Evolutionary conservation across 331 rosid genomes (phyloP), one percentile per base, ranked within the genome.

Genomic region (Saraca asoca): DNA sequence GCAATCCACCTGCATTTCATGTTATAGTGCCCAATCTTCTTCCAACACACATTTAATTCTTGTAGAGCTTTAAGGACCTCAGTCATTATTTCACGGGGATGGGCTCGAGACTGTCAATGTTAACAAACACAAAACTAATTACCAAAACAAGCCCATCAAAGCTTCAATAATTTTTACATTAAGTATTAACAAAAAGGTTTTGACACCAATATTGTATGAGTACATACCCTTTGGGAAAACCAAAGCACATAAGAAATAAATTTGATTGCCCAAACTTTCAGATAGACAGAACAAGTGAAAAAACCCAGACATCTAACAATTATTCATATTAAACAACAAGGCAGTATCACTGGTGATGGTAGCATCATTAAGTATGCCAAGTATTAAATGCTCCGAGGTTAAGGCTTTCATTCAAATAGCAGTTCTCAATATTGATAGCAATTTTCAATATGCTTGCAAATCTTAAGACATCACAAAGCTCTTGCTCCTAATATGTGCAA

Each of bases 51-150:
- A 66, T 64, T 88, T 64, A 93, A 68, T 77, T 77, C 97, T 81
- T 87, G 96, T 67, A 94, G 79, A 62, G 97, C 97, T 71, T 90
- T 90, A 29, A 94, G 95, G 64, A 93, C 98, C 83, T 93, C 93
- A 0, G 80, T 77, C 97, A 93, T 93, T 80, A 93, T 84, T 74
- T 90, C 98, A 29, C 97, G 91, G 16, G 98, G 95, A 69, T 84
- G 89, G 38, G 97, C 94, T 64, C 87, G 82, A 20, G 95, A 88
- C 97, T 93, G 76, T 58, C 64, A 76, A 66, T 67, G 24, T 68
- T 50, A 71, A 60, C 68, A 44, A 69, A 71, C 49, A 72, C 64
- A 41, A n/a, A 45, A 73, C 49, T 38, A 42, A 60, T 31, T 19
- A 70, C 2, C 5, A 58, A 68, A 51, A 57, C 18, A 81, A 64